Conservation (phyloP, 352 stramenopile species). For the Phytophthora palmivora region DNA sequence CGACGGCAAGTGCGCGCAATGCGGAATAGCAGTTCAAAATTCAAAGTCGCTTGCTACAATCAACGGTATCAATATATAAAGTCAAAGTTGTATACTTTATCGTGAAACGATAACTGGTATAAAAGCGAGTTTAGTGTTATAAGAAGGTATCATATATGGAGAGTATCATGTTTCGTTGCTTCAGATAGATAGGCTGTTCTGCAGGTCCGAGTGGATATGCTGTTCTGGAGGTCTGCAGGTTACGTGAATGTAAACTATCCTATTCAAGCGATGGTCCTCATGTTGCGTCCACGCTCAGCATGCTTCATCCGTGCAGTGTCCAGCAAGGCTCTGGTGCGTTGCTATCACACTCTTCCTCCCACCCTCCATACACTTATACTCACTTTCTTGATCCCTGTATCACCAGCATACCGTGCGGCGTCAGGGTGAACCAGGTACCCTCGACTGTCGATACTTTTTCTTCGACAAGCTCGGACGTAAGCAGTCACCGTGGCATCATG, state of each 20-base stretch:
- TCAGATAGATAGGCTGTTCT: conserved; percentile 5
- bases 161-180: neutral
- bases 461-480: conserved; percentile 74
- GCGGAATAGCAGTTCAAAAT: conserved; percentile 31
- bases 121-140: neutral
- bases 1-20: no score
- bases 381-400: conserved; percentile 1
- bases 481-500: conserved; percentile 94
- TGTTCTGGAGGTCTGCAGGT: no score
- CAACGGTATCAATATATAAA: conserved; percentile 1
- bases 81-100: neutral
- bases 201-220: no score
- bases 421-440: conserved; percentile 64
- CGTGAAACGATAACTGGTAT: neutral
- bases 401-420: conserved; percentile 72
- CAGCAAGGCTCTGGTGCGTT: conserved; percentile 23
- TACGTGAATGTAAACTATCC: no score
- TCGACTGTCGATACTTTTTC: conserved; percentile 88
- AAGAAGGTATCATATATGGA: neutral
- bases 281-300: conserved; percentile 11
- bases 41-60: conserved; percentile 17
- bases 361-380: neutral
- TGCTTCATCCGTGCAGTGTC: conserved; percentile 23
- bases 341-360: neutral
- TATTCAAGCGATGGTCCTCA: conserved; percentile 20